Base-by-base conservation (phyloP, 306 rosid genomes). In the Medicago truncatula region DNA sequence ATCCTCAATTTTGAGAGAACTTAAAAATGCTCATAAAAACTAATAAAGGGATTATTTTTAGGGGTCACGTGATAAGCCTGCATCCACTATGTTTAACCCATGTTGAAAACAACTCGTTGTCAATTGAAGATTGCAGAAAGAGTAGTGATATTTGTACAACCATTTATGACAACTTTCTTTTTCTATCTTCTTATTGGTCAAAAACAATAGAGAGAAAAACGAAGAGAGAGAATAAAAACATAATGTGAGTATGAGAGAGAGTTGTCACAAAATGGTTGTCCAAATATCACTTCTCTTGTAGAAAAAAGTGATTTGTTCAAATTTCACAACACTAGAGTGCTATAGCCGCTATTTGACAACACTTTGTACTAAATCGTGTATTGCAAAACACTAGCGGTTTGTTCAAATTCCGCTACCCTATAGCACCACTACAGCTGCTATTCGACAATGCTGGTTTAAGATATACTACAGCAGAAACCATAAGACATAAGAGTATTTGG, bases 21-120 rank as follows among this genome's bases (percentile, higher is more conserved):
- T 9, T 57, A 15, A 20, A 73, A 73, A 57, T 13, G 52, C 23
- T 72, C 41, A 63, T 36, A 39, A 34, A 38, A 78, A 62, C 2
- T 39, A 71, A 16, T 21, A 57, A 18, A 15, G 16, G 54, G 28
- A 44, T 40, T 18, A n/a, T 31, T 65, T 73, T 7, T 25, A 20
- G 54, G n/a, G 20, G 23, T 46, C 11, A 20, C 49, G 15, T 14
- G 36, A 66, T 21, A 46, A 57, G 70, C 36, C 47, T 46, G 62
- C 46, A 65, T 67, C 36, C 9, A 34, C 53, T 74, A 11, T 23
- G 46, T 66, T 64, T 23, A 46, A 23, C 20, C 40, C 5, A 28
- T 28, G 25, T 18, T 56, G 20, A 7, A 34, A 34, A 18, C 74
- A 44, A 47, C 15, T 28, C 0, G 6, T 31, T 7, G 21, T 52